Conservation (phyloP, 305 asterid genomes). For the Fraxinus sp. region DNA sequence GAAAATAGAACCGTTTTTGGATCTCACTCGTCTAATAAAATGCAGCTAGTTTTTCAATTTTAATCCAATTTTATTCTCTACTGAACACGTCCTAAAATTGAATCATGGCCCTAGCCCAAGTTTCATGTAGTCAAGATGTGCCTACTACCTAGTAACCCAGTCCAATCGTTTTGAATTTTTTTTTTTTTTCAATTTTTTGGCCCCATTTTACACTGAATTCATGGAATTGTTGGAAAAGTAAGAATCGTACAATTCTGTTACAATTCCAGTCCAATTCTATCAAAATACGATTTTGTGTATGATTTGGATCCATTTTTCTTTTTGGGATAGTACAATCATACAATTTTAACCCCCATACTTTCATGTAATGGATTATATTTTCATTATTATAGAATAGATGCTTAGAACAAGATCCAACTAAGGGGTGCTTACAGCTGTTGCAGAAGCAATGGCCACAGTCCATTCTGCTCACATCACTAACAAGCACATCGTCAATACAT, state of each 20-base stretch:
- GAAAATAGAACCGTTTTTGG: no score
- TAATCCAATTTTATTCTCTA: no score
- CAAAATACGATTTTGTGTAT: not conserved
- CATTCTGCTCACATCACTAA: constrained; percentile 60
- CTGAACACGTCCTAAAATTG: not conserved
- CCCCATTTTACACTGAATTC: not conserved
- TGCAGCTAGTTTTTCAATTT: no score
- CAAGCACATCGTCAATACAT: constrained; percentile 74
- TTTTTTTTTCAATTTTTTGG: not conserved
- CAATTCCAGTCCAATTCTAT: not conserved
- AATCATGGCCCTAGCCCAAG: not conserved
- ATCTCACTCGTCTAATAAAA: no score
- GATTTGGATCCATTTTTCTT: not conserved
- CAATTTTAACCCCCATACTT: not conserved
- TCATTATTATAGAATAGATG: not conserved
- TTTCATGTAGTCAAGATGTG: not conserved
- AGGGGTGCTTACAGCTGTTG: constrained; percentile 65
- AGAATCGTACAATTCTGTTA: not conserved
- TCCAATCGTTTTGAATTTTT: no score
- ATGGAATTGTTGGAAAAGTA: not conserved
- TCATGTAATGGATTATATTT: constrained; percentile 7
- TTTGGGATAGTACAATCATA: not conserved
- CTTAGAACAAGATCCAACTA: constrained; percentile 2
- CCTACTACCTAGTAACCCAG: not conserved
- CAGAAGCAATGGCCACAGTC: constrained; percentile 88